Evolutionary conservation across 1,139 yeast species (phyloP), one percentile per base, ranked within the genome.

Genomic region (Candida pseudoviswanathii): DNA sequence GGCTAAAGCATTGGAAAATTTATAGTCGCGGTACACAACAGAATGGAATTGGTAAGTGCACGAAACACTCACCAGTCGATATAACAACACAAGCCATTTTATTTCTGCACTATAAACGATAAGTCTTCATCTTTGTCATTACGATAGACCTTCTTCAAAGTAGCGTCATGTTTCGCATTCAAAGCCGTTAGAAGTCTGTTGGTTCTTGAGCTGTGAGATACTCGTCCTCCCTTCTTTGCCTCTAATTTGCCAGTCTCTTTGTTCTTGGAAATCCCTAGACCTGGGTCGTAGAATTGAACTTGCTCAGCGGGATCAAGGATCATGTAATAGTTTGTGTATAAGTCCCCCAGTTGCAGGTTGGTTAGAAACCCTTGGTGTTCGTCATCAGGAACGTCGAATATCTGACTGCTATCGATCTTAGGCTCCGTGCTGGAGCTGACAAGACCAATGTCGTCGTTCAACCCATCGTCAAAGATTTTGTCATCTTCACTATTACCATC

Each of bases 281-380:
- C 31, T 22, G 75, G 71, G 46, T 65, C 64, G 46, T 60, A 66
- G 47, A 58, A 62, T 1, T 52, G 43, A 2, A 51, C 45, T 22
- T 45, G 47, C 4, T 61, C 62, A 3, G 54, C 52, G 1, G 66
- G 62, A 34, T 63, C 67, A 9, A 65, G 43, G 1, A 63, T 53
- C 1, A 64, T 58, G 50, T 56, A 71, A 52, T 71, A 70, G 10
- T 63, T 58, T n/a, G 76, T 68, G 54, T 71, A 72, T 3, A 75
- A 63, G 36, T 73, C 74, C 45, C 62, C 54, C 45, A 57, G 58
- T 34, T 74, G 63, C 3, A 61, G 63, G 10, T 66, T 60, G 8
- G 57, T 61, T 24, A 75, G 58, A 10, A 70, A 54, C 0, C 77
- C 79, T 9, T 65, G 71, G 4, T 47, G 41, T 25, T 36, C 27